Evolutionary conservation across 495 filamentous ascomycete genomes (phyloP).

Genomic region (Viridothelium virens): DNA sequence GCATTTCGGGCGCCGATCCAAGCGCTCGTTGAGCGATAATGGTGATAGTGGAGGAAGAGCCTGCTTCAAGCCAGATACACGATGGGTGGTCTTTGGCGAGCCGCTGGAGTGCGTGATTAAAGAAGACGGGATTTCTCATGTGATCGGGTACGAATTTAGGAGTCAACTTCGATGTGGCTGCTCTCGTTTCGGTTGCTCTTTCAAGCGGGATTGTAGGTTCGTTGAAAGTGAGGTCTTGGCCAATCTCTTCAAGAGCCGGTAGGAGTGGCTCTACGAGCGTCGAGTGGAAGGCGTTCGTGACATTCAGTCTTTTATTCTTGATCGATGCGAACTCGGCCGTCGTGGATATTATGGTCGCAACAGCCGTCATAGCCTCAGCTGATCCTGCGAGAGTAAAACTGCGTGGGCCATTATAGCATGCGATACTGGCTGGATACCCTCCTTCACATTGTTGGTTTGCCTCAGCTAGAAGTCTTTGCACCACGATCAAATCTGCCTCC

Average conservation of each 20-base stretch:
- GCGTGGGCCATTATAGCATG: conserved; percentile 22
- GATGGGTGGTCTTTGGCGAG: conserved; percentile 15
- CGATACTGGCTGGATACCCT: conserved; percentile 13
- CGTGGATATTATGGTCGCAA: conserved; percentile 2
- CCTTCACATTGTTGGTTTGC: neutral
- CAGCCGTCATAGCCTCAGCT: conserved; percentile 15
- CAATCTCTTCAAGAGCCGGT: conserved; percentile 13
- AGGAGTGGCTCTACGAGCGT: conserved; percentile 19
- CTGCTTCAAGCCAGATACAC: conserved; percentile 24
- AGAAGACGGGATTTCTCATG: neutral
- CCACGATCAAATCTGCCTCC: neutral
- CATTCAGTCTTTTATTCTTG: conserved; percentile 19
- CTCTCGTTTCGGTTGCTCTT: neutral
- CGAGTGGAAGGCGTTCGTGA: conserved; percentile 27
- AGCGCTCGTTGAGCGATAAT: conserved; percentile 17
- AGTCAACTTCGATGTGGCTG: neutral
- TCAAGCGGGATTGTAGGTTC: conserved; percentile 22
- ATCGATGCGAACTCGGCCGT: neutral
- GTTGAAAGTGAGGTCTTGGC: conserved; percentile 17
- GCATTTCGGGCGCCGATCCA: neutral
- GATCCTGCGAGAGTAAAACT: conserved; percentile 23
- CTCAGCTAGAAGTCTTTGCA: neutral
- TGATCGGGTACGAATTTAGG: neutral
- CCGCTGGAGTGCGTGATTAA: conserved; percentile 5
- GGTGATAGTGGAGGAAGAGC: conserved; percentile 23